Evolutionary conservation across 345 rosid species (phyloP).

Genomic region (Hevea brasiliensis): DNA sequence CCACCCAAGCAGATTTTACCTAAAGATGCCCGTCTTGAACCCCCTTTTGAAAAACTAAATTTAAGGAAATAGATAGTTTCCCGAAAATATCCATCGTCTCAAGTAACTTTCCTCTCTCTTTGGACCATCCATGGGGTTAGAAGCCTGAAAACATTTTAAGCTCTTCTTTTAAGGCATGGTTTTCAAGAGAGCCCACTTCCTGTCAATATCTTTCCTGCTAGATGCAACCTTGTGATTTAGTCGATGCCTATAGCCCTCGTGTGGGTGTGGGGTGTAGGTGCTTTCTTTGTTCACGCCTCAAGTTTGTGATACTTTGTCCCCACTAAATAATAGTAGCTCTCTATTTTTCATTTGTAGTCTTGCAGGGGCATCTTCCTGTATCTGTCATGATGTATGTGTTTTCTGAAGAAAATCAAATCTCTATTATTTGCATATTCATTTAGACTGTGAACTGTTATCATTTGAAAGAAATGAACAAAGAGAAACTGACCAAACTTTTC

Average conservation of each 20-base stretch:
- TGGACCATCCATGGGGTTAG: constrained; percentile 28
- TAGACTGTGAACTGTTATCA: background rate
- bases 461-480: background rate
- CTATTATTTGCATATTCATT: constrained; percentile 3
- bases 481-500: constrained; percentile 7
- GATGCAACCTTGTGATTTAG: constrained; percentile 12
- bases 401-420: background rate
- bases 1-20: constrained; percentile 35
- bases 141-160: constrained; percentile 27
- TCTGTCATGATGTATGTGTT: constrained; percentile 4
- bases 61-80: constrained; percentile 3
- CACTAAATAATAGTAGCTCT: constrained; percentile 20
- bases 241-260: constrained; percentile 15
- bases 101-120: constrained; percentile 4
- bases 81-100: background rate
- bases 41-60: constrained; percentile 10
- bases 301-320: constrained; percentile 19
- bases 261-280: background rate
- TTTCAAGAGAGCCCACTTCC: constrained; percentile 19
- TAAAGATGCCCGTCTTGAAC: constrained; percentile 30
- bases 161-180: background rate
- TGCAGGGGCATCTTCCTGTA: constrained; percentile 32
- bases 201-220: constrained; percentile 23
- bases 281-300: constrained; percentile 20
- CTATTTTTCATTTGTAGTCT: constrained; percentile 26